Evolutionary conservation across 202 grass and related monocot genomes (phyloP), one percentile per base, ranked within the genome.

Genomic region (Zizania palustris): DNA sequence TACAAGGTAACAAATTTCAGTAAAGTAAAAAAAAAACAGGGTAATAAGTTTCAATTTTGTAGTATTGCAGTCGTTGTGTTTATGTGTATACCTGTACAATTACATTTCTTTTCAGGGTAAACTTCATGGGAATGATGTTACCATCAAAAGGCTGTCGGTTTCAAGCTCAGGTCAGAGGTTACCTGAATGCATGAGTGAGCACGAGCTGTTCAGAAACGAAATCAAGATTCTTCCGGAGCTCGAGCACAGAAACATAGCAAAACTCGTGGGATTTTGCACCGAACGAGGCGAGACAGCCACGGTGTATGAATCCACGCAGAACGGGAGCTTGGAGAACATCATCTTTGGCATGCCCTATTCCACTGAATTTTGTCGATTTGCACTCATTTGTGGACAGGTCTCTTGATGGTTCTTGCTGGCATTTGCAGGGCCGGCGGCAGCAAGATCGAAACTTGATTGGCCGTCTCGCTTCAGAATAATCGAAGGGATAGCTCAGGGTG

Each of bases 171-270:
- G 37, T 4, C 44, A 34, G 5, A 37, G 62, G 19, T 22, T 81
- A 28, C 78, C 67, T 5, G 58, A 28, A 39, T 42, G 13, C 19
- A 18, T 81, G 35, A 64, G 57, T 51, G 35, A n/a, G 53, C 42
- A 43, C 42, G 67, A 80, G 58, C 36, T 80, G 5, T 63, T 71
- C n/a, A 63, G 53, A 50, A 80, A 72, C 1, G 67, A 80, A 12
- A 38, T 72, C 3, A 51, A 34, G 13, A 53, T 80, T 41, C 44
- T 80, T 3, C 57, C 13, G 3, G 45, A 72, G 14, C 58, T 72
- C 18, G 45, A 72, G 67, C 78, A 72, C 19, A 63, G 42, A 7
- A 81, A 81, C 3, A 63, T 64, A 13, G 67, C 63, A 2, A 72
- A 72, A 33, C 34, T 80, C 1, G 9, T 63, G 12, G 57, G 78